These are phyloP conservation scores for Starmerella roubikii DNA, from an alignment of 805 yeast genomes.

Conservation along the genomic window DNA sequence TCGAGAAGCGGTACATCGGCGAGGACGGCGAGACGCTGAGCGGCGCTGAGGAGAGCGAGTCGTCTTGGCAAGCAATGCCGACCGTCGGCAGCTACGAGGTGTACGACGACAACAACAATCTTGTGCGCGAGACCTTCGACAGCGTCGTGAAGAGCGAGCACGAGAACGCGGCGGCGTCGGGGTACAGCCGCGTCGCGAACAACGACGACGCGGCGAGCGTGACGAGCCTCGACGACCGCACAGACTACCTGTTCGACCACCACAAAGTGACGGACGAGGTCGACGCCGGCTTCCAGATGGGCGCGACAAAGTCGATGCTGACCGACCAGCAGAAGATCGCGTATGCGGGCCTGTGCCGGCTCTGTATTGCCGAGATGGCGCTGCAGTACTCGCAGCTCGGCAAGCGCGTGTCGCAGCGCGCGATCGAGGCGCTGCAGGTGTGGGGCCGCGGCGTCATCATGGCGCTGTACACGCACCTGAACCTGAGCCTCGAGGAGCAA, in stretches of 20 bases:
- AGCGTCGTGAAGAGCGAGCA: constrained; percentile 12
- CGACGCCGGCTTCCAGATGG: constrained; percentile 51
- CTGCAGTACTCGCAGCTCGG: constrained; percentile 44
- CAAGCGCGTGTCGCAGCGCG: constrained; percentile 17
- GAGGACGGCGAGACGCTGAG: constrained; percentile 8
- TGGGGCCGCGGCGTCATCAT: constrained; percentile 71
- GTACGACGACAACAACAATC: constrained; percentile 56
- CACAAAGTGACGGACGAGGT: constrained; percentile 32
- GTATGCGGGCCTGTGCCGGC: constrained; percentile 70
- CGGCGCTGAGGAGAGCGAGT: constrained; percentile 29
- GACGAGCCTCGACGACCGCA: constrained; percentile 37
- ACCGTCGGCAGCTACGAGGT: constrained; percentile 64
- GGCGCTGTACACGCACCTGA: constrained; percentile 67
- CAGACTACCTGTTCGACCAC: constrained; percentile 40
- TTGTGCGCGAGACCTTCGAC: constrained; percentile 22
- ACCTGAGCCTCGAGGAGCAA: constrained; percentile 60
- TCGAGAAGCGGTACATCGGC: constrained; percentile 14
- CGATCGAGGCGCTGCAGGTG: constrained; percentile 66
- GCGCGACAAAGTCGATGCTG: constrained; percentile 67
- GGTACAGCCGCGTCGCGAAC: constrained; percentile 62
- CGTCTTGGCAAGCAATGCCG: constrained; percentile 78
- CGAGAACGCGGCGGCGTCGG: constrained; percentile 39
- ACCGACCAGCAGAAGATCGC: constrained; percentile 81
- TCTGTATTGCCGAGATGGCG: constrained; percentile 69
- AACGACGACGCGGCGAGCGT: constrained; percentile 58